These are phyloP conservation scores for Mollisiaceae sp. DNA, from an alignment of 2,329 filamentous ascomycete species.

Conservation along the genomic window DNA sequence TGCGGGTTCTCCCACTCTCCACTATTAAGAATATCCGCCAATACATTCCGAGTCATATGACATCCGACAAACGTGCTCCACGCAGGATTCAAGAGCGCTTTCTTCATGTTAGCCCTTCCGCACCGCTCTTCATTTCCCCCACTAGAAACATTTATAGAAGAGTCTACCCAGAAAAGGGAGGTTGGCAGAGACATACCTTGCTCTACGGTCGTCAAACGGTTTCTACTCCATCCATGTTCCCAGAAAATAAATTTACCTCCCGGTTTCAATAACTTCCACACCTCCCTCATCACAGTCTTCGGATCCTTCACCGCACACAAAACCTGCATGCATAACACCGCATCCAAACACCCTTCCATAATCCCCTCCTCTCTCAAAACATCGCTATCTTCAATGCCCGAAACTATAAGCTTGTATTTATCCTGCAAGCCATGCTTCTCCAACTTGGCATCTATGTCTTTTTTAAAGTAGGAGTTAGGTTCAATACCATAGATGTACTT, in stretches of 20 bases:
- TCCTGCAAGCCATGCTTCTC: conserved; percentile 41
- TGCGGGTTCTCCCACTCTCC: conserved; percentile 44
- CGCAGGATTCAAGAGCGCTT: conserved; percentile 41
- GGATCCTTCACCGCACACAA: conserved; percentile 48
- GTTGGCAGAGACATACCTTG: conserved; percentile 41
- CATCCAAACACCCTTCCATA: conserved; percentile 45
- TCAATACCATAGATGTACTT: conserved; percentile 48
- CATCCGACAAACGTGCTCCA: conserved; percentile 44
- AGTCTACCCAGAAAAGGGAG: too few species aligned
- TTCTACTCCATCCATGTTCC: conserved; percentile 46
- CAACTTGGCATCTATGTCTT: conserved; percentile 42
- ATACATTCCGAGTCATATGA: conserved; percentile 40
- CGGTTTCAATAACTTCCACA: conserved; percentile 51
- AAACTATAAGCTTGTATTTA: conserved; percentile 47
- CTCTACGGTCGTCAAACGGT: conserved; percentile 39
- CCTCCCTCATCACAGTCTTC: conserved; percentile 38
- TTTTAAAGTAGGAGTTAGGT: conserved; percentile 45
- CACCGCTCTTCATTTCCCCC: too few species aligned
- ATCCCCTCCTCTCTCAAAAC: conserved; percentile 46
- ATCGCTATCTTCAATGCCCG: conserved; percentile 48
- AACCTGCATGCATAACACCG: conserved; percentile 50
- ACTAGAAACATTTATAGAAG: conserved; percentile 13
- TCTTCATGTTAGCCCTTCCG: conserved; percentile 26
- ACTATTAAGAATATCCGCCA: conserved; percentile 37
- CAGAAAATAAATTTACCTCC: conserved; percentile 53